phyloP scores from a whole-genome alignment of 148 eudicot species.

The Chenopodium album region DNA sequence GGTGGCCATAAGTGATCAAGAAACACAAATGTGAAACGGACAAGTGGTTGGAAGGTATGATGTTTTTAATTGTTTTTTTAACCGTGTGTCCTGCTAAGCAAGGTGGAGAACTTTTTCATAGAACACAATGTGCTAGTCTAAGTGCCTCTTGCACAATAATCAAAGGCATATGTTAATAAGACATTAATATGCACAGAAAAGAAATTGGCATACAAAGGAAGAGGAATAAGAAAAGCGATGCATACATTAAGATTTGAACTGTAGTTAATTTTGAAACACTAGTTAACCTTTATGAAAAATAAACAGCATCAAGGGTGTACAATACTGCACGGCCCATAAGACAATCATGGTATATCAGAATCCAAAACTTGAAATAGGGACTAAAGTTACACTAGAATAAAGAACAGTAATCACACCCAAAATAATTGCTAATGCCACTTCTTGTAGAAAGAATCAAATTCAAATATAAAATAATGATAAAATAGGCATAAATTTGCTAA shows the following conservation, averaged over 20 bases:
- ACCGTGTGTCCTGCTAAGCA: no score
- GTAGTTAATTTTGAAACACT: not conserved
- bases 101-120: not conserved
- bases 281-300: not conserved
- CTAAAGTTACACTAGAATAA: not conserved
- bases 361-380: not conserved
- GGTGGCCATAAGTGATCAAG: no score
- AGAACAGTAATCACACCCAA: not conserved
- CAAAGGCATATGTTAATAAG: conserved; percentile 1
- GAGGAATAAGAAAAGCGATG: no score
- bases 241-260: not conserved
- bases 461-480: not conserved
- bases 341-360: not conserved
- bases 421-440: not conserved
- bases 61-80: no score
- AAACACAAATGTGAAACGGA: no score
- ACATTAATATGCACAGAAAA: not conserved
- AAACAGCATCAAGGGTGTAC: not conserved
- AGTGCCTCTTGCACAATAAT: not conserved
- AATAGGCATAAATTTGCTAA: conserved; percentile 1
- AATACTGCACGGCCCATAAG: not conserved
- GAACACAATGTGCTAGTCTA: not conserved
- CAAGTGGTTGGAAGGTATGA: no score
- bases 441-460: not conserved
- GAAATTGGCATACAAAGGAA: not conserved